Percentiles rank a stretch among this genome's conserved stretches.
These are phyloP conservation scores for Fusarium agapanthi DNA, from an alignment of 2,329 filamentous ascomycete genomes.

Conservation along the genomic window DNA sequence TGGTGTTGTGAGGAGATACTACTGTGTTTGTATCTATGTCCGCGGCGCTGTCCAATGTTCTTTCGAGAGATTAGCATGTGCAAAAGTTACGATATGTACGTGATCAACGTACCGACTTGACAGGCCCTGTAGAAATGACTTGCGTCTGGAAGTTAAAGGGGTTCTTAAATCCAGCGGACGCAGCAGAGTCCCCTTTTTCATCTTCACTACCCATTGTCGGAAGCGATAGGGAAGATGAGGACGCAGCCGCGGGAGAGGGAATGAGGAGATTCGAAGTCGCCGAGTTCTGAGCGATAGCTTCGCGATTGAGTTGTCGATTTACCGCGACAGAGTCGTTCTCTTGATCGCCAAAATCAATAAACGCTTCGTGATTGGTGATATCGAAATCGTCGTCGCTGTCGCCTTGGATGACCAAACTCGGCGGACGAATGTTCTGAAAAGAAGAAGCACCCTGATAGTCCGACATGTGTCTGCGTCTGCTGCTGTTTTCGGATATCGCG, in stretches of 20 bases:
- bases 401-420: constrained; percentile 39
- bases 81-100: background rate
- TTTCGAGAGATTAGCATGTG: constrained; percentile 48
- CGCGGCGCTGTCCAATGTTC: constrained; percentile 90
- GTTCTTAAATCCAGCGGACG: constrained; percentile 55
- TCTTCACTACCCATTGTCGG: constrained; percentile 32
- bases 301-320: constrained; percentile 23
- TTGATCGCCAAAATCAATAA: constrained; percentile 9
- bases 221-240: constrained; percentile 27
- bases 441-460: constrained; percentile 33
- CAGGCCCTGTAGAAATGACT: constrained; percentile 75
- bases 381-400: constrained; percentile 30
- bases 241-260: constrained; percentile 16
- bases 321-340: constrained; percentile 17
- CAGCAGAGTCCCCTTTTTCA: constrained; percentile 13
- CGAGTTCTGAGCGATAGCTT: constrained; percentile 28
- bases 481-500: constrained; percentile 29
- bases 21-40: constrained; percentile 98
- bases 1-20: constrained; percentile 89
- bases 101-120: constrained; percentile 73
- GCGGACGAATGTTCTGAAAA: constrained; percentile 36
- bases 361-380: background rate
- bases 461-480: constrained; percentile 32
- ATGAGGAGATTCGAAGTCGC: constrained; percentile 30
- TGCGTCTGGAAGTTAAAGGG: constrained; percentile 97